phyloP scores from a whole-genome alignment of 2,329 filamentous ascomycete species.

The Daldinia sp. region DNA sequence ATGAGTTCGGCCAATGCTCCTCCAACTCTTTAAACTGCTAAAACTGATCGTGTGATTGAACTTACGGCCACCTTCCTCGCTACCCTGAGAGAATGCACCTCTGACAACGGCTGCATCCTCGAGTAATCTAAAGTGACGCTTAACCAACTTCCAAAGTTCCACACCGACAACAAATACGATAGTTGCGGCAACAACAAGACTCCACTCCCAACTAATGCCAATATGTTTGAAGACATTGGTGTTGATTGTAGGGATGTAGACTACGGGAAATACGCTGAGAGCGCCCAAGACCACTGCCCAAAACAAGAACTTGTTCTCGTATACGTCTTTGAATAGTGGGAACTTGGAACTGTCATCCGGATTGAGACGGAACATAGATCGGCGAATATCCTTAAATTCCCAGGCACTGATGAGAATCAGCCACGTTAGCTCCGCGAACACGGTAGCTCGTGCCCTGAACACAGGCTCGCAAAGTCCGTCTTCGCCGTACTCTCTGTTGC shows the following conservation, averaged over 20 bases:
- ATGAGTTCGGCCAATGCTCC: slow-evolving; percentile 47
- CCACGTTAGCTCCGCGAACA: slow-evolving; percentile 78
- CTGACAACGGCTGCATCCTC: slow-evolving; percentile 60
- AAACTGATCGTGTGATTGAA: slow-evolving; percentile 60
- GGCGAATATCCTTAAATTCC: slow-evolving; percentile 78
- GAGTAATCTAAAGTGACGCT: slow-evolving; percentile 64
- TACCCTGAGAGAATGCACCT: slow-evolving; percentile 62
- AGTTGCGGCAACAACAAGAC: slow-evolving; percentile 69
- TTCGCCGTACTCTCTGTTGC: slow-evolving; percentile 67
- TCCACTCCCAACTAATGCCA: slow-evolving; percentile 79
- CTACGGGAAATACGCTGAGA: slow-evolving; percentile 69
- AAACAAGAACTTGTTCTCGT: slow-evolving; percentile 75
- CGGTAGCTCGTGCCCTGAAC: slow-evolving; percentile 75
- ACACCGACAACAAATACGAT: slow-evolving; percentile 72
- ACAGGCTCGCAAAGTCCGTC: slow-evolving; percentile 61
- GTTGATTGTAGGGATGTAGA: slow-evolving; percentile 79
- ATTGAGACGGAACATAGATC: slow-evolving; percentile 74
- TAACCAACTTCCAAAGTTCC: slow-evolving; percentile 76
- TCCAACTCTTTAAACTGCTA: slow-evolving; percentile 57
- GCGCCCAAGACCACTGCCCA: slow-evolving; percentile 69
- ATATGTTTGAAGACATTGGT: slow-evolving; percentile 76
- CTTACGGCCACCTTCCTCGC: slow-evolving; percentile 54
- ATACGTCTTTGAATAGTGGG: slow-evolving; percentile 69
- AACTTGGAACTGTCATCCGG: slow-evolving; percentile 59
- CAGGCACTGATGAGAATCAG: slow-evolving; percentile 77